Base-by-base conservation (phyloP, 23 red algal genomes). In the Gracilaria domingensis region DNA sequence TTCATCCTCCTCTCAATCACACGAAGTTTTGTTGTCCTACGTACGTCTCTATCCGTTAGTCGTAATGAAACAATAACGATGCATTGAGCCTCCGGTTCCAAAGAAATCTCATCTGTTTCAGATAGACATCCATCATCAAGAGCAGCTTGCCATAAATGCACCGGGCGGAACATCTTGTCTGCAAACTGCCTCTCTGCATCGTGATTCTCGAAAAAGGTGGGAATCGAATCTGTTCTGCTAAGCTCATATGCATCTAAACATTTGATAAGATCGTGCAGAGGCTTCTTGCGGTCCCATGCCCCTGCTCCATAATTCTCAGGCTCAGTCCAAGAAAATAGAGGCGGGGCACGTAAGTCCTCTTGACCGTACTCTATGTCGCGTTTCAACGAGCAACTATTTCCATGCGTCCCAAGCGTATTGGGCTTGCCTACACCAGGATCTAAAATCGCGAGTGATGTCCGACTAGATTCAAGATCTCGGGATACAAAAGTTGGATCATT, bases 131-230 rank as follows among this genome's bases (percentile, higher is more conserved):
- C 96, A 47, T 88, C 92, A 14, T 44, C 48, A 28, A 93, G 18
- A 29, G 96, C 90, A 21, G 50, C 88, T 0, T 67, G 24, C 55
- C 95, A 67, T 56, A 59, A 81, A 8, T 79, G 86, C 42, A 78
- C 92, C 4, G 91, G 92, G 37, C 66, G 58, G 60, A 98, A 81
- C 30, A 85, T 81, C 55, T 54, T 79, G 42, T 94, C 79, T 23
- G 91, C 70, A 76, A 87, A 98, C 25, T 80, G 55, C 58, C 75
- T 49, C 49, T 98, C 96, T 48, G 91, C 89, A 35, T 87, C 87
- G 38, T 88, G 60, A 73, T 83, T 90, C 42, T 86, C 91, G 59
- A 98, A 98, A 58, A 95, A 95, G 32, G 89, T 91, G 32, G 96
- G 96, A 13, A 88, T 95, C 16, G 88, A 90, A 21, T 67, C 53